Conservation (phyloP, 768 basidiomycete species). For the Cystofilobasidium capitatum region DNA sequence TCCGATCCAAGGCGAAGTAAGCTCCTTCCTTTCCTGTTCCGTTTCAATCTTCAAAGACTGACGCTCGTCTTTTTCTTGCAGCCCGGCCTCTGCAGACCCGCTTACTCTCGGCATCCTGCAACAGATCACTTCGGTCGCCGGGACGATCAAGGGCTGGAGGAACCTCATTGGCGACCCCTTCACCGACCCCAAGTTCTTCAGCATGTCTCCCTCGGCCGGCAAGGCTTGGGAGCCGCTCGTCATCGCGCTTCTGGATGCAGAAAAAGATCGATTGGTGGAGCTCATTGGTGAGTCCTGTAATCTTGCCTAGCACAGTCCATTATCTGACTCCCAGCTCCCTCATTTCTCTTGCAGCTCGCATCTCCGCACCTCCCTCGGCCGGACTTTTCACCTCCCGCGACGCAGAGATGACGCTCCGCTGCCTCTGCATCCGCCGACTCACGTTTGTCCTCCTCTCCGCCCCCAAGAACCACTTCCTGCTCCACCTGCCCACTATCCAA, state of each 20-base stretch:
- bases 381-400: conserved; percentile 96
- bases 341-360: conserved; percentile 35
- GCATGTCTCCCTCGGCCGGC: conserved; percentile 51
- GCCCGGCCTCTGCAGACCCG: conserved; percentile 61
- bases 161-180: conserved; percentile 67
- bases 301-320: background rate
- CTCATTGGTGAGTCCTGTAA: conserved; percentile 54
- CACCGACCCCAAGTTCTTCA: conserved; percentile 80
- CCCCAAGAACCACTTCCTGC: conserved; percentile 83
- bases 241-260: conserved; percentile 68
- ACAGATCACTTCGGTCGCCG: conserved; percentile 69
- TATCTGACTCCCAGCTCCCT: background rate
- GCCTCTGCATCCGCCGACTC: conserved; percentile 73
- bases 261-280: conserved; percentile 77
- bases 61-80: conserved; percentile 43
- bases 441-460: conserved; percentile 78
- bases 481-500: conserved; percentile 84
- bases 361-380: conserved; percentile 75
- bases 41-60: background rate
- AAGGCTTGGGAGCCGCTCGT: conserved; percentile 67
- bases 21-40: conserved; percentile 23
- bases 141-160: conserved; percentile 75
- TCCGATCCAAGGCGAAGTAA: conserved; percentile 68
- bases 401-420: conserved; percentile 79
- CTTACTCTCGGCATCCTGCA: conserved; percentile 57